Evolutionary conservation across 257 asterid species (phyloP).

Genomic region (Verbena officinalis): DNA sequence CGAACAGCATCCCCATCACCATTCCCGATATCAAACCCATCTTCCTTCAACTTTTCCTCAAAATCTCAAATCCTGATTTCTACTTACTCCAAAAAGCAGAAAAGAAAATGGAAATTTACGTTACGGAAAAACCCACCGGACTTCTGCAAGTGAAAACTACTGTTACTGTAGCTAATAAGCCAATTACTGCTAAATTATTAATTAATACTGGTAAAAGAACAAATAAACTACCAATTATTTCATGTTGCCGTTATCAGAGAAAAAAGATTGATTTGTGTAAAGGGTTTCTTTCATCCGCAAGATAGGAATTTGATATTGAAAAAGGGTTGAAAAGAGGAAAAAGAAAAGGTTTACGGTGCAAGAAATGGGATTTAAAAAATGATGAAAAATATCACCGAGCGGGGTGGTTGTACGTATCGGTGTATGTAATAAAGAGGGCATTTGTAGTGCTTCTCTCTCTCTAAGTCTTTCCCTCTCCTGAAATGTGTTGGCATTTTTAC

Average conservation of each 20-base stretch:
- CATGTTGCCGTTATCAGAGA: conserved; percentile 21
- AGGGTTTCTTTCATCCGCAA: conserved; percentile 21
- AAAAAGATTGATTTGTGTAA: conserved; percentile 7
- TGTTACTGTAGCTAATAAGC: conserved; percentile 6
- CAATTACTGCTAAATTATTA: conserved; percentile 3
- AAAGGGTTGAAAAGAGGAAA: conserved; percentile 2
- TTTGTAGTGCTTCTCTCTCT: conserved; percentile 8
- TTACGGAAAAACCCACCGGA: conserved; percentile 26
- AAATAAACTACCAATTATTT: conserved; percentile 20
- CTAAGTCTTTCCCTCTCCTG: background rate
- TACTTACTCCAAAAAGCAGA: background rate
- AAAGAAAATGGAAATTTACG: conserved; percentile 8
- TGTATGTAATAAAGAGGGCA: conserved; percentile 23
- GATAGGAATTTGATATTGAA: conserved; percentile 5
- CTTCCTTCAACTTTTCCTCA: conserved; percentile 18
- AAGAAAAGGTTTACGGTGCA: background rate
- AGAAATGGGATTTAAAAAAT: conserved; percentile 10
- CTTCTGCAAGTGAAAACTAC: conserved; percentile 21
- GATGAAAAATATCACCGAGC: conserved; percentile 28
- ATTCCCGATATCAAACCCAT: conserved; percentile 95
- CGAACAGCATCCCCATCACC: conserved; percentile 77
- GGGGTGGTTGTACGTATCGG: conserved; percentile 23
- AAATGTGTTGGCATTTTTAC: too few species aligned
- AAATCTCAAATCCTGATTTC: conserved; percentile 18
- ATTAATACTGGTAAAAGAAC: too few species aligned